Conservation (phyloP, 371 early-diverging fungal genomes). For the Paramicrosporidium saccamoebae region DNA sequence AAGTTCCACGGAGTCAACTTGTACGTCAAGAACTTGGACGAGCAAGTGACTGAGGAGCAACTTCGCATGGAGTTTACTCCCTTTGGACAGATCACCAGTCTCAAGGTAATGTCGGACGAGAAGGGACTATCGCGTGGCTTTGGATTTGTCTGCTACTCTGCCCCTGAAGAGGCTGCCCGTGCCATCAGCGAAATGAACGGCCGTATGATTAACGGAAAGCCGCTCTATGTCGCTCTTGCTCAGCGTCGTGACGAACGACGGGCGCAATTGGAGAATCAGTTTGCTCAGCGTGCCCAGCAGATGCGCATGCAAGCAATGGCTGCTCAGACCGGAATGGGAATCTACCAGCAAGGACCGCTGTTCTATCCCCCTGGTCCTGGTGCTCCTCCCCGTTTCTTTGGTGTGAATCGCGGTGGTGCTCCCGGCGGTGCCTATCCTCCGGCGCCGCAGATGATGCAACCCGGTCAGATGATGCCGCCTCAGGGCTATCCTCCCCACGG, state of each 20-base stretch:
- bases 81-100: slow-evolving; percentile 76
- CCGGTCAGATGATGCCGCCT: slow-evolving; percentile 1
- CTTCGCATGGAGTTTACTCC: slow-evolving; percentile 75
- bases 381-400: slow-evolving; percentile 4
- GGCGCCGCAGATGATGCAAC: slow-evolving; percentile 2
- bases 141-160: slow-evolving; percentile 65
- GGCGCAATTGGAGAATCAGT: slow-evolving; percentile 67
- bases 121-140: slow-evolving; percentile 43
- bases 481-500: slow-evolving; percentile 4
- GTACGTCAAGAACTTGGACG: slow-evolving; percentile 92
- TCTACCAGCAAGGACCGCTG: no score
- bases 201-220: slow-evolving; percentile 67
- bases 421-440: slow-evolving; percentile 1
- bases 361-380: no score
- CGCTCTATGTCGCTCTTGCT: slow-evolving; percentile 84
- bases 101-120: slow-evolving; percentile 88
- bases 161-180: slow-evolving; percentile 64
- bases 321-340: slow-evolving; percentile 1
- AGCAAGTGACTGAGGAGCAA: slow-evolving; percentile 69
- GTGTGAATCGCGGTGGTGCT: slow-evolving; percentile 1
- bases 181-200: slow-evolving; percentile 69
- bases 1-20: slow-evolving; percentile 93
- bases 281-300: slow-evolving; percentile 60
- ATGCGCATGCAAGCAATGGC: slow-evolving; percentile 10
- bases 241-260: slow-evolving; percentile 88